phyloP scores from a whole-genome alignment of 345 rosid species.

The Adansonia digitata region DNA sequence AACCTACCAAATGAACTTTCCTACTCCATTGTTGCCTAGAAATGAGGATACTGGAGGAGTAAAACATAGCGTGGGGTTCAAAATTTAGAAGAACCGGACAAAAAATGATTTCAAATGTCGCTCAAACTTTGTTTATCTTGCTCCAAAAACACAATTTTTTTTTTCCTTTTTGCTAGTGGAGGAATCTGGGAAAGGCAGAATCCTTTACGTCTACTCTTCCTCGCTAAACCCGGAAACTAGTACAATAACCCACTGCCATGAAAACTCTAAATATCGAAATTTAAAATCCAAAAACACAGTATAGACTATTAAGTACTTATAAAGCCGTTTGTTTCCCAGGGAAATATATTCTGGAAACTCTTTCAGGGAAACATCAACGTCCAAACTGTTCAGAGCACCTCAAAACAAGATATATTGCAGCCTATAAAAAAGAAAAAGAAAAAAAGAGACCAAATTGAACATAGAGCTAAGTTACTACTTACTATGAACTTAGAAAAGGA shows the following conservation, averaged over 20 bases:
- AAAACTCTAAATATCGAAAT: too few relatives aligned
- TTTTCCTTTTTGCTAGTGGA: too few relatives aligned
- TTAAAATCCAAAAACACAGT: background rate
- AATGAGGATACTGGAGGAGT: slow-evolving; percentile 38
- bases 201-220: too few relatives aligned
- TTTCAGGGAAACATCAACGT: background rate
- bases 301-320: background rate
- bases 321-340: slow-evolving; percentile 26
- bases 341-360: slow-evolving; percentile 9
- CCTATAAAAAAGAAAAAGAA: too few relatives aligned
- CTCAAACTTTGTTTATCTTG: too few relatives aligned
- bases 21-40: slow-evolving; percentile 57
- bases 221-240: too few relatives aligned
- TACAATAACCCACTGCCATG: too few relatives aligned
- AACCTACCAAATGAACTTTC: slow-evolving; percentile 18
- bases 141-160: too few relatives aligned
- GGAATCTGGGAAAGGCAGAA: too few relatives aligned
- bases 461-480: background rate
- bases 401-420: slow-evolving; percentile 14
- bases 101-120: slow-evolving; percentile 9
- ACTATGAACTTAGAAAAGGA: slow-evolving; percentile 5
- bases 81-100: slow-evolving; percentile 5
- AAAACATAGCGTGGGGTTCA: background rate
- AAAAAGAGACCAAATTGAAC: too few relatives aligned
- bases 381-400: background rate